Percentiles rank a stretch among this genome's conserved stretches.
Evolutionary conservation across 192 early-diverging fungal species (phyloP).

Genomic region (Funneliformis geosporum): DNA sequence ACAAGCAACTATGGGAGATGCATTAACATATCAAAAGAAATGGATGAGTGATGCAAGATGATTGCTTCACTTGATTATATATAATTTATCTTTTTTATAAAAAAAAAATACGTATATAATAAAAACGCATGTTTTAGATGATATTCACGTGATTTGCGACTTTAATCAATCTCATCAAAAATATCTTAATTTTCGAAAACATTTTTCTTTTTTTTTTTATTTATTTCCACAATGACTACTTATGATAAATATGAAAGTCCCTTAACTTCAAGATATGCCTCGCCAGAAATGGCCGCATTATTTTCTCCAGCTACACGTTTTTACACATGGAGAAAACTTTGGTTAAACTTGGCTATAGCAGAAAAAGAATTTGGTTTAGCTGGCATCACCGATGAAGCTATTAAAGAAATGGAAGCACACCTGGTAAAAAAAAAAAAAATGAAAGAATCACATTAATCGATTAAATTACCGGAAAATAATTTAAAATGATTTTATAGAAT

Average conservation of each 20-base stretch:
- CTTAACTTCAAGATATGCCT: constrained; percentile 96
- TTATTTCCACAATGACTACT: too few relatives aligned
- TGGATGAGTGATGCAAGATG: neutral
- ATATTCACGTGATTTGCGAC: too few relatives aligned
- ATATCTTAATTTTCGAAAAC: too few relatives aligned
- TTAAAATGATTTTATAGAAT: neutral
- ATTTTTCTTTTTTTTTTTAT: too few relatives aligned
- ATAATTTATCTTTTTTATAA: constrained; percentile 38
- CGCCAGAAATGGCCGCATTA: constrained; percentile 94
- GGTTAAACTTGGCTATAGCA: constrained; percentile 90
- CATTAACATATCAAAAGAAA: constrained; percentile 35
- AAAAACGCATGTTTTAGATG: too few relatives aligned
- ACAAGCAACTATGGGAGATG: constrained; percentile 48
- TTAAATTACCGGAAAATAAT: too few relatives aligned
- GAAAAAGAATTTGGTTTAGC: constrained; percentile 89
- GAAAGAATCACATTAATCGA: too few relatives aligned
- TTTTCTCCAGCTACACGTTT: constrained; percentile 97
- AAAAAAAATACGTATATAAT: too few relatives aligned
- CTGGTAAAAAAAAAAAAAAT: constrained; percentile 49
- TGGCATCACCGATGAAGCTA: constrained; percentile 84
- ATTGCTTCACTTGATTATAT: neutral
- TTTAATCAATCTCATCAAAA: too few relatives aligned
- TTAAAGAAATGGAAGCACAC: constrained; percentile 88
- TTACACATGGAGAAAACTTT: constrained; percentile 92
- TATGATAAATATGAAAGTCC: constrained; percentile 90